phyloP scores from a whole-genome alignment of 192 early-diverging fungal species.

The Bifiguratus adelaidae region DNA sequence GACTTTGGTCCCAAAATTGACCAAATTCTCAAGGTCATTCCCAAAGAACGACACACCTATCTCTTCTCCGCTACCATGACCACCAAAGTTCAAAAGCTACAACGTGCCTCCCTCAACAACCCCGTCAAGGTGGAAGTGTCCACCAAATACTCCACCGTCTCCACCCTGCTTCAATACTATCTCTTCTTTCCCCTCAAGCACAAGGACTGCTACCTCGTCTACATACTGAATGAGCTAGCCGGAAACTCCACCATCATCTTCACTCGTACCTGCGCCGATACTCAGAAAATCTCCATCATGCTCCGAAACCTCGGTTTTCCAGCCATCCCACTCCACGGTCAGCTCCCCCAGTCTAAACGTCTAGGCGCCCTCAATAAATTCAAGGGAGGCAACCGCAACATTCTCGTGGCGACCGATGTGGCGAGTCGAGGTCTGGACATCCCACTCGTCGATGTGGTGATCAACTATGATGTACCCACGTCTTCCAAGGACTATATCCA shows the following conservation, averaged over 20 bases:
- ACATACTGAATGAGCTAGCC: slow-evolving; percentile 88
- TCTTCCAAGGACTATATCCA: slow-evolving; percentile 86
- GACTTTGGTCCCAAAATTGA: slow-evolving; percentile 97
- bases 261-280: slow-evolving; percentile 78
- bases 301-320: slow-evolving; percentile 90
- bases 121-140: slow-evolving; percentile 96
- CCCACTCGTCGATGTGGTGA: slow-evolving; percentile 86
- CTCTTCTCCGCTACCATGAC: slow-evolving; percentile 99
- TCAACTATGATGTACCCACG: slow-evolving; percentile 94
- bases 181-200: slow-evolving; percentile 93
- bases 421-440: slow-evolving; percentile 91
- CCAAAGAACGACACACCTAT: slow-evolving; percentile 84
- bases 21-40: slow-evolving; percentile 86
- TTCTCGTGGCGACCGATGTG: slow-evolving; percentile 93
- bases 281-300: slow-evolving; percentile 77
- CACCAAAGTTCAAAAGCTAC: slow-evolving; percentile 94
- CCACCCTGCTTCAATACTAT: slow-evolving; percentile 90
- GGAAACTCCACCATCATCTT: slow-evolving; percentile 90
- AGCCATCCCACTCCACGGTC: slow-evolving; percentile 89
- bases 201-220: slow-evolving; percentile 91
- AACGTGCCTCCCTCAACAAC: slow-evolving; percentile 77
- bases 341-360: slow-evolving; percentile 87
- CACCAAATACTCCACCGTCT: slow-evolving; percentile 91
- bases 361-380: slow-evolving; percentile 91
- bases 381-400: slow-evolving; percentile 78